Evolutionary conservation across 345 rosid genomes (phyloP), one percentile per base, ranked within the genome.

Genomic region (Salix brachista): DNA sequence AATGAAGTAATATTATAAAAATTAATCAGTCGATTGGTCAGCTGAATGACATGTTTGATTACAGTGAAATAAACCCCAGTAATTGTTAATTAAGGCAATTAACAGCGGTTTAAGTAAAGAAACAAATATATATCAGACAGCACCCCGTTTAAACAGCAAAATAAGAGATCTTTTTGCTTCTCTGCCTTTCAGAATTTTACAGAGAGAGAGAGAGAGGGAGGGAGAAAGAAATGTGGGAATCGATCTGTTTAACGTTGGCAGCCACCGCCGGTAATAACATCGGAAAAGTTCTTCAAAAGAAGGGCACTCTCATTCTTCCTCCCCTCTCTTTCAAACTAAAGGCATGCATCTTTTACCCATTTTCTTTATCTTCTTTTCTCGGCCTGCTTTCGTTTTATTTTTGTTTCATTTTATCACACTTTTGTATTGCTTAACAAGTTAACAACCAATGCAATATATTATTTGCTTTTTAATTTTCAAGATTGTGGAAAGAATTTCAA

Each of bases 191-290:
- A n/a, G 67, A 65, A 41, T 65, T 52, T 32, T 9, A 39, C 42
- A 68, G 52, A 32, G 50, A 68, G 50, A 34, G 50, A 68, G 50
- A 34, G 50, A 64, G 50, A 32, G 50, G 54, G 50, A 34, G 56
- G 68, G 34, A 56, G 16, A 10, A 62, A 71, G 78, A 73, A 73
- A 90, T 93, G 98, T 93, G 99, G 99, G 97, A 93, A 60, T 87
- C 97, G 69, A 91, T 96, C 75, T 87, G 88, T 75, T 83, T 93
- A 64, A 96, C 99, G 70, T 75, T 96, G 74, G 97, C 91, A 18
- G 99, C 98, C 61, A 90, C 99, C 78, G 98, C 98, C 75, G 99
- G 99, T 64, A 96, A 93, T 83, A 96, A 93, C 67, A 92, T 96
- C 79, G 99, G 98, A 76, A 92, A 93, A 72, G 97, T 93, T 81